Evolutionary conservation across 441 rosid species (phyloP).

Genomic region (Gossypium trilobum): DNA sequence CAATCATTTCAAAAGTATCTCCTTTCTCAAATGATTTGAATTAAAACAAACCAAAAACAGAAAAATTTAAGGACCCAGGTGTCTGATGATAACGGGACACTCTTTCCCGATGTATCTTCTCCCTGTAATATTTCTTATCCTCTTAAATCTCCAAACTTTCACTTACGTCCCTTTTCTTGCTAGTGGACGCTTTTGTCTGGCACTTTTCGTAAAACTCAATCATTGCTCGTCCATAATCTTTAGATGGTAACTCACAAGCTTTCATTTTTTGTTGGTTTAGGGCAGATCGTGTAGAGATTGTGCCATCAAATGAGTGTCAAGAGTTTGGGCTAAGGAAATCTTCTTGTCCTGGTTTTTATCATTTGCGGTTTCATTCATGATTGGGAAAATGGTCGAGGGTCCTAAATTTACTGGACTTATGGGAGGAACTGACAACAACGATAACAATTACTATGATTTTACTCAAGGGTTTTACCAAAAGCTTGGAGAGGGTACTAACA

Average conservation of each 20-base stretch:
- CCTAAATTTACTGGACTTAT: conserved; percentile 50
- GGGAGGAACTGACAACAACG: conserved; percentile 41
- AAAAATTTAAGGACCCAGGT: neutral
- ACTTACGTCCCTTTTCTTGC: neutral
- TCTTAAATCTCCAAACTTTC: neutral
- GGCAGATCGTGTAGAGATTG: conserved; percentile 15
- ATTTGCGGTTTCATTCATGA: conserved; percentile 29
- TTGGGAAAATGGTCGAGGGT: conserved; percentile 53
- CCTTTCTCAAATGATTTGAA: neutral
- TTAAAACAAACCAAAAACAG: neutral
- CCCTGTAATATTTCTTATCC: neutral
- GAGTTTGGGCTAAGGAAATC: conserved; percentile 18
- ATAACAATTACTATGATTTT: conserved; percentile 59
- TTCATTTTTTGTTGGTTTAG: conserved; percentile 8
- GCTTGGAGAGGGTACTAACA: conserved; percentile 77
- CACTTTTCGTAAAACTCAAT: neutral
- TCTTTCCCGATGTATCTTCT: neutral
- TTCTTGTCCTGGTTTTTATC: conserved; percentile 1
- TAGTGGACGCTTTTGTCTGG: neutral
- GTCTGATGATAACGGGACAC: neutral
- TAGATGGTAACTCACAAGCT: neutral
- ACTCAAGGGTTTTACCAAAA: conserved; percentile 78
- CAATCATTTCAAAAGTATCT: neutral
- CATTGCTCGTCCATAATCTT: neutral
- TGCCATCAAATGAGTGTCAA: conserved; percentile 18